Evolutionary conservation across 1,284 basidiomycete genomes (phyloP).

Genomic region (Tilletia caries): DNA sequence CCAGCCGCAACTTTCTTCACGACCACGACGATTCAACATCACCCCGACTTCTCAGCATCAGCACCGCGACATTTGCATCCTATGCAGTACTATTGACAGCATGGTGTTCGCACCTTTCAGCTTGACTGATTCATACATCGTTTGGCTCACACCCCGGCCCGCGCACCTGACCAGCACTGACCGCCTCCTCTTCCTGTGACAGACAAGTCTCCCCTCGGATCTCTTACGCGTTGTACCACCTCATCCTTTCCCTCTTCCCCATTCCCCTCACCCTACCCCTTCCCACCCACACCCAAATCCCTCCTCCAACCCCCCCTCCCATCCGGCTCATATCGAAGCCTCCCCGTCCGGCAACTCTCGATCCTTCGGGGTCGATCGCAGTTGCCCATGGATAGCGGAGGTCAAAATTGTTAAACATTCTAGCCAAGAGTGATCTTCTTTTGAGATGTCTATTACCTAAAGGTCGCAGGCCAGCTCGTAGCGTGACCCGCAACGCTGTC

Average conservation of each 20-base stretch:
- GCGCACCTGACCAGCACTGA: too few species aligned
- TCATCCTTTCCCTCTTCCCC: background rate
- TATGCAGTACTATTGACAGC: too few species aligned
- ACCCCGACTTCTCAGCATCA: background rate
- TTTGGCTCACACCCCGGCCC: too few species aligned
- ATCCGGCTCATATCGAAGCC: slow-evolving; percentile 14
- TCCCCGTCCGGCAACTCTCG: slow-evolving; percentile 9
- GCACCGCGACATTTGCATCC: too few species aligned
- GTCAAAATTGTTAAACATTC: slow-evolving; percentile 5
- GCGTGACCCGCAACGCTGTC: slow-evolving; percentile 4
- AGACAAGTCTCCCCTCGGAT: too few species aligned
- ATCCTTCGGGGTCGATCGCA: background rate
- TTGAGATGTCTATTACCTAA: background rate
- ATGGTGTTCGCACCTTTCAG: background rate
- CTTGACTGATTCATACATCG: background rate
- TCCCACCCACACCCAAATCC: too few species aligned
- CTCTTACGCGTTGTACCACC: too few species aligned
- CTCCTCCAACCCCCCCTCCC: background rate
- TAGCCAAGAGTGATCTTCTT: background rate
- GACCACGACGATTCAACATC: background rate
- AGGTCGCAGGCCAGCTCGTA: slow-evolving; percentile 14
- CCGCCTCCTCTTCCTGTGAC: too few species aligned
- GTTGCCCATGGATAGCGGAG: slow-evolving; percentile 5
- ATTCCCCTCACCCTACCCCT: background rate
- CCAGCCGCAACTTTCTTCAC: background rate